Evolutionary conservation across 2,329 filamentous ascomycete genomes (phyloP), one percentile per base, ranked within the genome.

Genomic region (Beauveria brongniartii): DNA sequence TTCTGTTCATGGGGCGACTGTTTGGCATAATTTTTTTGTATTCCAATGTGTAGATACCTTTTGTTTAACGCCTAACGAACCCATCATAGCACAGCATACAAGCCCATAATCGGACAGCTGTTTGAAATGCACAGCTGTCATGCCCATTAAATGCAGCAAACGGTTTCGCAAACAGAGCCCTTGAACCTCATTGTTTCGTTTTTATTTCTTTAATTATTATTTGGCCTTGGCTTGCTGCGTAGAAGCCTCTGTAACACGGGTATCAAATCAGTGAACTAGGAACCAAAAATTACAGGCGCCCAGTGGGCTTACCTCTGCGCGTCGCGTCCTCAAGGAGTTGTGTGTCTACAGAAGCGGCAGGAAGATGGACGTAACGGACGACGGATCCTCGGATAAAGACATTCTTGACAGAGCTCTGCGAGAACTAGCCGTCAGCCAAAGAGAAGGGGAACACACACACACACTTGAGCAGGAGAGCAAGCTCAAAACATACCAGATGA

Each of bases 351-450:
- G 90, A 88, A 30, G 81, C 83, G 8, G 88, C 87, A 0, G 92
- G 92, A 55, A 97, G 78, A 74, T 97, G 91, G 55, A 97, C 91
- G 71, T 97, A 97, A 68, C 92, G 83, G 65, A 97, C 92, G 50
- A 96, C 92, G 61, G 90, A 95, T 37, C 92, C 92, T 69, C 92
- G 85, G 70, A 97, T 96, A 72, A 97, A 97, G 76, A 96, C 91
- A 71, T 96, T 96, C 79, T 95, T 96, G 66, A 96, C 92, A 20
- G 91, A 85, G 74, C 82, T 85, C 81, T 84, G 62, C 34, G 7
- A 48, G 47, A 43, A 43, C 9, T 4, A 20, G 51, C 14, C 26
- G 18, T 60, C 56, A 56, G 51, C 53, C 53, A 14, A 34, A 28
- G 16, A 12, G 2, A 28, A 20, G 18, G 2, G 22, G 4, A 20